A percentile compares a stretch with the other conserved stretches of the same genome.
phyloP scores from a whole-genome alignment of 176 grass and related monocot genomes.

The Hsuehochloa calcarea region DNA sequence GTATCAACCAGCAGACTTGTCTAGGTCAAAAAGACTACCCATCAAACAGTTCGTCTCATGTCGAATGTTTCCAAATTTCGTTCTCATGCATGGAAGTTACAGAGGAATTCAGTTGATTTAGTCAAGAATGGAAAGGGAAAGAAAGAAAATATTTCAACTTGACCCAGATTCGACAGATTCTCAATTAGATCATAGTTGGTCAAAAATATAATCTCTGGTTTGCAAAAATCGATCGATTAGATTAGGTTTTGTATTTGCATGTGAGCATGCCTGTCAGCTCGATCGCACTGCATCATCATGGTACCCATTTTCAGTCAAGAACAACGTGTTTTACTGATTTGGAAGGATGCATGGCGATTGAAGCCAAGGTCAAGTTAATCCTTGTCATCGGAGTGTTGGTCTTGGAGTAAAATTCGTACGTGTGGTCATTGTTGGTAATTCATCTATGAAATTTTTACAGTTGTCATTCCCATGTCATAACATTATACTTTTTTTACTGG shows the following conservation, averaged over 20 bases:
- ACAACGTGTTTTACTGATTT: neutral
- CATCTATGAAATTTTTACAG: neutral
- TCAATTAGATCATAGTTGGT: neutral
- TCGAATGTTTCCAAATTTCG: neutral
- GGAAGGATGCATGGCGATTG: neutral
- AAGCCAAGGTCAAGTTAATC: neutral
- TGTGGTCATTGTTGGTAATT: neutral
- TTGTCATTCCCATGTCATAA: neutral
- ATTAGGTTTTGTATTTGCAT: neutral
- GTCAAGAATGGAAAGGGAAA: slow-evolving; percentile 13
- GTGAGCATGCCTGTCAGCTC: neutral
- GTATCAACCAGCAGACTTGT: slow-evolving; percentile 14
- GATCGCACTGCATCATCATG: neutral
- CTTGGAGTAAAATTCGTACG: neutral
- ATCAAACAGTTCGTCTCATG: neutral
- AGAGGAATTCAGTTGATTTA: neutral
- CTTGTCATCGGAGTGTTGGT: neutral
- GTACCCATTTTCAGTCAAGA: neutral
- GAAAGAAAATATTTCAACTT: neutral
- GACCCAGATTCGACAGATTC: neutral
- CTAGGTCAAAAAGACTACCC: slow-evolving; percentile 3
- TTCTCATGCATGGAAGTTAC: neutral
- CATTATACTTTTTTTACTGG: neutral
- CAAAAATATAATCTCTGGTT: neutral
- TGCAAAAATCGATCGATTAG: neutral